Percentiles rank a stretch among this genome's conserved stretches.
Conservation (phyloP, 352 stramenopile species). For the Thraustochytrium sp. region DNA sequence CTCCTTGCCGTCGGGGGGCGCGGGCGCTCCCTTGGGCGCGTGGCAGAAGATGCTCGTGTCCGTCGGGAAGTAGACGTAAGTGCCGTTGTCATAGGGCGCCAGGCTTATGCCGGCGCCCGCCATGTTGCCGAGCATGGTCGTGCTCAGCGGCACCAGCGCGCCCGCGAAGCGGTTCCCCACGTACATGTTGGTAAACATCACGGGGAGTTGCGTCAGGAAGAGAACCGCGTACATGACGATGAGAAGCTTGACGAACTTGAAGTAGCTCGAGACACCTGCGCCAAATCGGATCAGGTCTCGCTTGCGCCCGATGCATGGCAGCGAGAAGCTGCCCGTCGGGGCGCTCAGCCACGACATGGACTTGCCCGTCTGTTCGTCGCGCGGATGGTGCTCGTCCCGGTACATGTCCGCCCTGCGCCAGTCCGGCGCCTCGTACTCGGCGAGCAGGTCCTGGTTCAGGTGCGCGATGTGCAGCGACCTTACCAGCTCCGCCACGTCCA, state of each 20-base stretch:
- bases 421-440: background rate
- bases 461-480: conserved; percentile 1
- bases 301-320: background rate
- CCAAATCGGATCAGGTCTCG: background rate
- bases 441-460: background rate
- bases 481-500: background rate
- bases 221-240: conserved; percentile 19
- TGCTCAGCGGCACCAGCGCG: background rate
- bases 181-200: background rate
- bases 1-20: background rate
- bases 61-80: background rate
- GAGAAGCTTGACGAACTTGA: conserved; percentile 38
- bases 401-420: background rate
- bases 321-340: background rate
- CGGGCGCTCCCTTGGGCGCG: too few species aligned
- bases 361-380: background rate
- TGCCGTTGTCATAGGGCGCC: background rate
- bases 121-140: background rate
- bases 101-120: background rate
- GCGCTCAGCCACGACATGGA: background rate
- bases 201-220: background rate
- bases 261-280: conserved; percentile 38
- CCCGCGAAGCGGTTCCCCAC: background rate
- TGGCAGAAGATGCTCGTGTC: background rate
- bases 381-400: background rate